Conservation (phyloP, 2,329 filamentous ascomycete genomes). For the Colletotrichum phormii region DNA sequence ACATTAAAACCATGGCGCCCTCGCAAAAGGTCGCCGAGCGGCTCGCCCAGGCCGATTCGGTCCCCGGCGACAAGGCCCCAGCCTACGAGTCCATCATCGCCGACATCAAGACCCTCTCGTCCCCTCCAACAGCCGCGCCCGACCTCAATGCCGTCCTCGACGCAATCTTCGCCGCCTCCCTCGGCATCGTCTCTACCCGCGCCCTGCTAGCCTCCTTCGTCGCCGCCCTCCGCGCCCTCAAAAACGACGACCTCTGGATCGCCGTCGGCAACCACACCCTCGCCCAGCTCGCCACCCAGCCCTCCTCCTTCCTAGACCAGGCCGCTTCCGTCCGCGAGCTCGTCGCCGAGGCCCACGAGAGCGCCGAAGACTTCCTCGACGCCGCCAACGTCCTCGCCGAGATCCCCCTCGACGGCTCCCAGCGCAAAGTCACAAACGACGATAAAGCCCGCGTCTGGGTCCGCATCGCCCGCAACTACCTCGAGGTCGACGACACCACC, state of each 20-base stretch:
- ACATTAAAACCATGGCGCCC: conserved; percentile 48
- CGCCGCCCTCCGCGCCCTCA: conserved; percentile 68
- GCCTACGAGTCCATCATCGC: conserved; percentile 60
- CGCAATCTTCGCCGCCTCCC: conserved; percentile 73
- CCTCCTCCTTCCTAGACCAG: conserved; percentile 83
- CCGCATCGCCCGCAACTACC: conserved; percentile 91
- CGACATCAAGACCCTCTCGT: conserved; percentile 54
- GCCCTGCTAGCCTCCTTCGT: conserved; percentile 77
- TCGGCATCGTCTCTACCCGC: conserved; percentile 82
- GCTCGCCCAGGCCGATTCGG: conserved; percentile 53
- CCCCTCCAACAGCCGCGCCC: conserved; percentile 52
- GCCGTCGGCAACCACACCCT: conserved; percentile 82
- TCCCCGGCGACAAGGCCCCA: conserved; percentile 54
- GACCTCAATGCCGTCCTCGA: conserved; percentile 77
- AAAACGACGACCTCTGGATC: conserved; percentile 75
- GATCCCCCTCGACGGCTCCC: conserved; percentile 89
- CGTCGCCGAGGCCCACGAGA: conserved; percentile 85
- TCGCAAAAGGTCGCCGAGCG: conserved; percentile 55
- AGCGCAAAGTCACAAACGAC: conserved; percentile 83
- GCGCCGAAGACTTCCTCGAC: conserved; percentile 80
- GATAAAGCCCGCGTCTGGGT: conserved; percentile 91
- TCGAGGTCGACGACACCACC: conserved; percentile 93
- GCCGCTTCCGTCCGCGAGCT: conserved; percentile 82
- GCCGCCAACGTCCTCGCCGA: conserved; percentile 84
- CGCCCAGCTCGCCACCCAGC: conserved; percentile 68